Evolutionary conservation across 2,329 filamentous ascomycete species (phyloP), one percentile per base, ranked within the genome.

Genomic region (Calonectria pseudoturangicola): DNA sequence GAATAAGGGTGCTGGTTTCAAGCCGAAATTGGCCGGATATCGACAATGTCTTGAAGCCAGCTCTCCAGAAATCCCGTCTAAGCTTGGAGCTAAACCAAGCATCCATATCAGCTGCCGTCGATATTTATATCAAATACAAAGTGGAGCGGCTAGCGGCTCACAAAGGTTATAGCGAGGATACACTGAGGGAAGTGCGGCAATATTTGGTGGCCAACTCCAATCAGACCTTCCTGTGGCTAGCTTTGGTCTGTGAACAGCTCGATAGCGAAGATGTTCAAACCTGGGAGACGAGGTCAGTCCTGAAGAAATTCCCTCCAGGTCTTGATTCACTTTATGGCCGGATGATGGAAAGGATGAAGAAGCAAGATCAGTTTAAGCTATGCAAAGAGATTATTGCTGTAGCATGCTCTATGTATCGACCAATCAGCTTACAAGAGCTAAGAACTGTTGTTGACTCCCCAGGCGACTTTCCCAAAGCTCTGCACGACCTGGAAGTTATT

Each of bases 1-100:
- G 1, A 15, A 15, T 15, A 27, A 10, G 13, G 8, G 21, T 50
- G 1, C 47, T 50, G 1, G 12, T 50, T 28, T 50, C 47, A 15
- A 50, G 47, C 21, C 21, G 62, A n/a, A 50, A 65, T 15, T 65
- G 62, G 45, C 62, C 62, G 9, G 43, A 36, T 2, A 65, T 65
- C 15, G 45, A 50, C n/a, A 10, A 39, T 78, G 86, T 4, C 66
- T 60, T 13, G 39, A 13, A 6, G 70, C 2, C 30, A 58, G 0
- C 62, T 64, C 2, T 36, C 80, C 16, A 79, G 81, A 41, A 50
- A 15, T 75, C 2, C 81, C 68, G 60, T 76, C 87, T 0, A 73
- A 75, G 41, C 10, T 82, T 87, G 10, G 83, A 88, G 73, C 75
- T 86, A 1, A 86, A 87, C 65, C 70, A 66, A n/a, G 70, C 81